phyloP scores from a whole-genome alignment of 345 rosid species.

The Hirschfeldia incana region DNA sequence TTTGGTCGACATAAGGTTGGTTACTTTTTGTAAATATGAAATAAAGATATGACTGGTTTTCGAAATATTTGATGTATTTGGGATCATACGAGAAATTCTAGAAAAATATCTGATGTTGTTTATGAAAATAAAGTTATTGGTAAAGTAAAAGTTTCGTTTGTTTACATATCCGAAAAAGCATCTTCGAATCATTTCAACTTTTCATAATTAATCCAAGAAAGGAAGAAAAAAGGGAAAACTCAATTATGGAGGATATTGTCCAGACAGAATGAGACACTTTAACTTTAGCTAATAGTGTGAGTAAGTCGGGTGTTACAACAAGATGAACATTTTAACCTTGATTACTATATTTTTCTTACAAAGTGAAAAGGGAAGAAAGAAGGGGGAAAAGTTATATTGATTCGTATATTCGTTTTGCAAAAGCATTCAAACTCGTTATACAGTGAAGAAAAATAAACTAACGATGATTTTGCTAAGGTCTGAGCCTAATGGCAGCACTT shows the following conservation, averaged over 20 bases:
- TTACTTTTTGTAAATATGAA: slow-evolving; percentile 4
- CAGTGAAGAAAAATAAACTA: neutral
- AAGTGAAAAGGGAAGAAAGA: neutral
- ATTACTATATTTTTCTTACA: slow-evolving; percentile 1
- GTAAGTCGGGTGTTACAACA: slow-evolving; percentile 1
- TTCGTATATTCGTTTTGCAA: neutral
- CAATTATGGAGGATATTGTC: slow-evolving; percentile 40
- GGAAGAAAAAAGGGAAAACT: neutral
- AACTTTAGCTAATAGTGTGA: slow-evolving; percentile 17
- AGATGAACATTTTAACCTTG: neutral
- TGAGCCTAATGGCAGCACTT: too few species aligned
- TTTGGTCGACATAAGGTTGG: slow-evolving; percentile 11
- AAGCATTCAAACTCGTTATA: neutral
- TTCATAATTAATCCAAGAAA: slow-evolving; percentile 29
- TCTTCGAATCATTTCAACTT: slow-evolving; percentile 39
- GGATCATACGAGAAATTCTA: neutral
- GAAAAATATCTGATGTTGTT: neutral
- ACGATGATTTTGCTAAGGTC: neutral
- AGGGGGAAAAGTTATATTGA: neutral
- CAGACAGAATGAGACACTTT: slow-evolving; percentile 34
- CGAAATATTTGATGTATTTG: slow-evolving; percentile 1
- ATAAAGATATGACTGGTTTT: neutral
- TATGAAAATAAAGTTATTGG: slow-evolving; percentile 18
- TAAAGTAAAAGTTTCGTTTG: slow-evolving; percentile 21
- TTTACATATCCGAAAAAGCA: slow-evolving; percentile 25